Percentiles rank a stretch among this genome's conserved stretches.
Evolutionary conservation across 1,284 basidiomycete genomes (phyloP).

Genomic region (Ganoderma meredithae): DNA sequence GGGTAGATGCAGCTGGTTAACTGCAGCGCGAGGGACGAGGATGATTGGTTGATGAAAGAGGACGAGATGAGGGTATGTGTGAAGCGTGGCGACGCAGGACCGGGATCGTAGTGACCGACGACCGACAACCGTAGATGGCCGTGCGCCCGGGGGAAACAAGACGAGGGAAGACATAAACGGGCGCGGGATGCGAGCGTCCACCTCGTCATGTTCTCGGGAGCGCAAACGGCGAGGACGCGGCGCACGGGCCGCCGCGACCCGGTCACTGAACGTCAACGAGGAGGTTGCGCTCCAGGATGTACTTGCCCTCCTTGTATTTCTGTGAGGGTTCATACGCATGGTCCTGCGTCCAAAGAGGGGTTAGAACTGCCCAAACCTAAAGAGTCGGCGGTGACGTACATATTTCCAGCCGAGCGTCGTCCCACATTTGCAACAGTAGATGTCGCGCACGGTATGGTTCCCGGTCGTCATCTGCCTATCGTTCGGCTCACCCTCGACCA

Average conservation of each 20-base stretch:
- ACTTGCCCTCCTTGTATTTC: slow-evolving; percentile 99
- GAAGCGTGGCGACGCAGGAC: slow-evolving; percentile 25
- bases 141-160: slow-evolving; percentile 25
- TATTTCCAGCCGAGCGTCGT: slow-evolving; percentile 97
- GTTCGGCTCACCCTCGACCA: slow-evolving; percentile 85
- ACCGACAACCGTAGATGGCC: slow-evolving; percentile 23
- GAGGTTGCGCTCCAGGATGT: slow-evolving; percentile 93
- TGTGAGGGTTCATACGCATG: slow-evolving; percentile 89
- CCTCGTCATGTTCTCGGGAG: slow-evolving; percentile 22
- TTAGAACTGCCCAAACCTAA: slow-evolving; percentile 21
- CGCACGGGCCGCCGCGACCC: slow-evolving; percentile 29
- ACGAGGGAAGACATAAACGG: slow-evolving; percentile 25
- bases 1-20: neutral
- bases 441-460: slow-evolving; percentile 94
- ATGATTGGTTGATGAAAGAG: slow-evolving; percentile 11
- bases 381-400: slow-evolving; percentile 57
- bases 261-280: slow-evolving; percentile 79
- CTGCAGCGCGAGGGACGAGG: slow-evolving; percentile 14
- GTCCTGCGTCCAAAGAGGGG: slow-evolving; percentile 62
- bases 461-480: slow-evolving; percentile 98
- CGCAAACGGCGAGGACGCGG: slow-evolving; percentile 19
- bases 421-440: slow-evolving; percentile 91
- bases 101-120: slow-evolving; percentile 32
- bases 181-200: slow-evolving; percentile 21
- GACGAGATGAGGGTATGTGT: slow-evolving; percentile 11